phyloP scores from a whole-genome alignment of 2,329 filamentous ascomycete genomes.

The Aspergillus unguis region DNA sequence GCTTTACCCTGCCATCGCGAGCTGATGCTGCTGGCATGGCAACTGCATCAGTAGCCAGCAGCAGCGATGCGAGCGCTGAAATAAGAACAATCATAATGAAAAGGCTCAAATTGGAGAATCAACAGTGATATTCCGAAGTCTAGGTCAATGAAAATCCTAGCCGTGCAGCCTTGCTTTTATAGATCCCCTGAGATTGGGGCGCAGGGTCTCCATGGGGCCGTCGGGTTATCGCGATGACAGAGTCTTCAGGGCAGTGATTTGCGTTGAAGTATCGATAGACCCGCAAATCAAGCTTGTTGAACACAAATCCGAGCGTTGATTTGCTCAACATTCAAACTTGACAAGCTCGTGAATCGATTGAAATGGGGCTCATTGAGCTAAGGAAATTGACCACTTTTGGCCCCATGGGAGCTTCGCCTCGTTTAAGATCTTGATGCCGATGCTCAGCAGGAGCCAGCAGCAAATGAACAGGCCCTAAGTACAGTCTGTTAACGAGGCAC shows the following conservation, averaged over 20 bases:
- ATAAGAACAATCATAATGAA: constrained; percentile 3
- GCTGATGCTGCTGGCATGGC: neutral
- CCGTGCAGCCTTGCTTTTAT: neutral
- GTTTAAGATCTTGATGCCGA: neutral
- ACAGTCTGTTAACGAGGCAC: no score
- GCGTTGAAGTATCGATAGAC: neutral
- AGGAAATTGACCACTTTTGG: neutral
- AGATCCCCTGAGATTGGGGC: neutral
- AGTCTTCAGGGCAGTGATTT: neutral
- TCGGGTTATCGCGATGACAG: neutral
- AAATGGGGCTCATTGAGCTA: neutral
- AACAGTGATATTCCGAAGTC: no score
- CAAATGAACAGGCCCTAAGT: no score
- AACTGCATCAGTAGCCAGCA: neutral
- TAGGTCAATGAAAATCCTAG: no score
- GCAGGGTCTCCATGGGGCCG: neutral
- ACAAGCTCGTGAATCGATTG: neutral
- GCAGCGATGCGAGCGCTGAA: neutral
- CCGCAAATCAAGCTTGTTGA: neutral
- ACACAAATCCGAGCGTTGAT: neutral
- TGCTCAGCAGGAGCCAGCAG: neutral
- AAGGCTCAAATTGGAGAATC: neutral
- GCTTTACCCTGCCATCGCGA: neutral
- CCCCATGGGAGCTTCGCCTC: constrained; percentile 3
- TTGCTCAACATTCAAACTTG: neutral